A percentile compares a stretch with the other conserved stretches of the same genome.
These are phyloP conservation scores for Benincasa hispida DNA, from an alignment of 306 rosid species.

Conservation along the genomic window DNA sequence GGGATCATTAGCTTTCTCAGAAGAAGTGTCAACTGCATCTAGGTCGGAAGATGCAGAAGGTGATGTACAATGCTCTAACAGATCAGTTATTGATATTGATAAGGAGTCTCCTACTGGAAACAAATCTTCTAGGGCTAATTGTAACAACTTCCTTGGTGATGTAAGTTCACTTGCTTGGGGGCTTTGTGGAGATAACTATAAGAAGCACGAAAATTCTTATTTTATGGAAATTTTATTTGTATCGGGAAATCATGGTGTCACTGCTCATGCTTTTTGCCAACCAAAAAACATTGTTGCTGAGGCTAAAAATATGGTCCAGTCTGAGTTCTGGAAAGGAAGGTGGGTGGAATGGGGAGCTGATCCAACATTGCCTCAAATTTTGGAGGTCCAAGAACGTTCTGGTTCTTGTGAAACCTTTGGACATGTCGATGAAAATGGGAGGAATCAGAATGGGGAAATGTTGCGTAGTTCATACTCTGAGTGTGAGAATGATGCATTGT, in stretches of 20 bases:
- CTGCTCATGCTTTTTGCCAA: slow-evolving; percentile 64
- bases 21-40: slow-evolving; percentile 21
- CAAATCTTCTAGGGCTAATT: slow-evolving; percentile 27
- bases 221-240: slow-evolving; percentile 75
- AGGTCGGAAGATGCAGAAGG: slow-evolving; percentile 24
- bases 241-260: slow-evolving; percentile 66
- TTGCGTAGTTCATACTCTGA: neutral
- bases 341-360: slow-evolving; percentile 87
- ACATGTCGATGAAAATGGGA: slow-evolving; percentile 16
- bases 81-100: slow-evolving; percentile 24
- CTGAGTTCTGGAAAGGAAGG: slow-evolving; percentile 45
- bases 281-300: slow-evolving; percentile 15
- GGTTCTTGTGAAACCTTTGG: slow-evolving; percentile 21
- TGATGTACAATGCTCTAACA: slow-evolving; percentile 36
- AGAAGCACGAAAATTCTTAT: slow-evolving; percentile 45
- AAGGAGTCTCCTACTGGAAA: slow-evolving; percentile 18
- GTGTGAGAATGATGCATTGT: slow-evolving; percentile 11
- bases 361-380: slow-evolving; percentile 22
- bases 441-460: slow-evolving; percentile 26
- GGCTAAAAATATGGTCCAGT: slow-evolving; percentile 20
- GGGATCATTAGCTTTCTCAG: slow-evolving; percentile 23
- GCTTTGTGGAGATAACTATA: slow-evolving; percentile 45
- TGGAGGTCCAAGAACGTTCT: slow-evolving; percentile 26
- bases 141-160: slow-evolving; percentile 49
- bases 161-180: slow-evolving; percentile 85